phyloP scores from a whole-genome alignment of 1,139 yeast species.

The Suhomyces bolitotheri region DNA sequence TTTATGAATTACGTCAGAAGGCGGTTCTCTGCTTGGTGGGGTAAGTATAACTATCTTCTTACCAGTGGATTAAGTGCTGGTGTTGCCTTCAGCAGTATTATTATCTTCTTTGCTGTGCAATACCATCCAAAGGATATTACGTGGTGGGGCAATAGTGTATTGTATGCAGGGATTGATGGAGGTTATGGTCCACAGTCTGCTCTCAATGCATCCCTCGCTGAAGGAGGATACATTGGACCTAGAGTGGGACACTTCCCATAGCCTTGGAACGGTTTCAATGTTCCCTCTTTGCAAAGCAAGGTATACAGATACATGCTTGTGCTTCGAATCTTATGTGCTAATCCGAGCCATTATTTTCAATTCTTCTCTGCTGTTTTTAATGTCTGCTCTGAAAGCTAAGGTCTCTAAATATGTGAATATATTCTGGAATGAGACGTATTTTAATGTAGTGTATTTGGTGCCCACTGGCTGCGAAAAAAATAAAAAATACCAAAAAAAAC shows the following conservation, averaged over 20 bases:
- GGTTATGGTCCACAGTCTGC: constrained; percentile 2
- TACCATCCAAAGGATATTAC: constrained; percentile 17
- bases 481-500: too few species aligned
- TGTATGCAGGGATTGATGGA: constrained; percentile 18
- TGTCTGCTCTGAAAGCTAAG: too few species aligned
- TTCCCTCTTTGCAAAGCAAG: too few species aligned
- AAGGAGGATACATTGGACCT: constrained; percentile 24
- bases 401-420: too few species aligned
- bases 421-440: too few species aligned
- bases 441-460: too few species aligned
- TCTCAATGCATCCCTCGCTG: constrained; percentile 18
- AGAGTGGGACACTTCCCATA: constrained; percentile 17
- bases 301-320: too few species aligned
- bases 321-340: too few species aligned
- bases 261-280: too few species aligned
- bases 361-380: too few species aligned
- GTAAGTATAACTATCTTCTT: constrained; percentile 22
- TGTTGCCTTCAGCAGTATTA: constrained; percentile 21
- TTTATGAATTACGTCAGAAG: constrained; percentile 21
- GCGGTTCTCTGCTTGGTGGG: constrained; percentile 21
- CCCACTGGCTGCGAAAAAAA: too few species aligned
- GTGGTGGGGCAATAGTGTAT: constrained; percentile 25
- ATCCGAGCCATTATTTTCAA: too few species aligned
- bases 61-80: constrained; percentile 23
- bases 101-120: constrained; percentile 25